Conservation (phyloP, 2,329 filamentous ascomycete genomes). For the Tolypocladium paradoxum region DNA sequence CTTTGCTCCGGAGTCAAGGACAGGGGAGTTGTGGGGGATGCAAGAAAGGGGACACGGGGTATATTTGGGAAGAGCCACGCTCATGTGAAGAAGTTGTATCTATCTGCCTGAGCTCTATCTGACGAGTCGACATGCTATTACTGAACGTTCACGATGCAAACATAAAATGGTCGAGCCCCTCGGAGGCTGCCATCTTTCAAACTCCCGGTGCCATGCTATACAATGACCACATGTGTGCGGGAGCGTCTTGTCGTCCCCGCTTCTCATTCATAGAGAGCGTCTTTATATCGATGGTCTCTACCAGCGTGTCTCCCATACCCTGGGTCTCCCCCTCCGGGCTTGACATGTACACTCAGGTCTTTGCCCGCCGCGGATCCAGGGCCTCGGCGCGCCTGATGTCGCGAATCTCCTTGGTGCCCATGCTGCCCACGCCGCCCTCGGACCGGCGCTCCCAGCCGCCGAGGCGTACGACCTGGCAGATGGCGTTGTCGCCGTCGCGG, state of each 20-base stretch:
- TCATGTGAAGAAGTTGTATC: too few species aligned
- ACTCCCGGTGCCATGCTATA: neutral
- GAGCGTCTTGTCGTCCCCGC: neutral
- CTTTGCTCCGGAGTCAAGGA: too few species aligned
- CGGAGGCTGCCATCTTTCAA: neutral
- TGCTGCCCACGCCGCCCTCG: constrained; percentile 78
- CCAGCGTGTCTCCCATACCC: neutral
- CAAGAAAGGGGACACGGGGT: neutral
- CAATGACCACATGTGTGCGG: neutral
- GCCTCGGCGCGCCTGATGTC: constrained; percentile 76
- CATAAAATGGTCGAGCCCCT: neutral
- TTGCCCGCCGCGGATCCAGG: constrained; percentile 64
- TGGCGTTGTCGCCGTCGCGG: constrained; percentile 55
- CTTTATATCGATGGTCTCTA: neutral
- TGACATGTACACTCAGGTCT: constrained; percentile 24
- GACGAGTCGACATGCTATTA: neutral
- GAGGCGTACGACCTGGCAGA: constrained; percentile 54
- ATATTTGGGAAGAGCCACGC: neutral
- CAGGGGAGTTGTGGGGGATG: neutral
- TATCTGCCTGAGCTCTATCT: neutral
- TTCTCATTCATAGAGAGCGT: neutral
- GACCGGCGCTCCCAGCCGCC: constrained; percentile 61
- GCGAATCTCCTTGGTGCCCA: constrained; percentile 86
- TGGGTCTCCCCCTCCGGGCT: neutral
- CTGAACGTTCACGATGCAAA: neutral